These are phyloP conservation scores for Carex scoparia DNA, from an alignment of 176 grass and related monocot species.

Conservation along the genomic window DNA sequence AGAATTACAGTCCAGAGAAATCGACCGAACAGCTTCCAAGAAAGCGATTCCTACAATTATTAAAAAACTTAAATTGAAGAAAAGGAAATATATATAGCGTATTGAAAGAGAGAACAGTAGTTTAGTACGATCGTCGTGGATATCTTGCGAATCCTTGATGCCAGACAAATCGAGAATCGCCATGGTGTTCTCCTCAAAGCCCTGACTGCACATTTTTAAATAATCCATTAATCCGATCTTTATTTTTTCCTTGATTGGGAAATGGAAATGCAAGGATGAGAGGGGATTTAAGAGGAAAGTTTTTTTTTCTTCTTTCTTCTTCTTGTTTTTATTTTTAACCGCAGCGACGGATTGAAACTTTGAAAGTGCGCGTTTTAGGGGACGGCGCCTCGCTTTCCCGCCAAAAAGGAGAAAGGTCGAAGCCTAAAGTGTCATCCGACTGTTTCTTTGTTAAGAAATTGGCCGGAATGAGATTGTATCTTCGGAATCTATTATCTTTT, in stretches of 20 bases:
- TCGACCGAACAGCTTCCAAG: constrained; percentile 63
- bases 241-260: not conserved
- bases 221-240: not conserved
- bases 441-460: too few relatives aligned
- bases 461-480: too few relatives aligned
- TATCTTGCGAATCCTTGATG: constrained; percentile 70
- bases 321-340: not conserved
- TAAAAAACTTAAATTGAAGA: not conserved
- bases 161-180: constrained; percentile 75
- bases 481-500: too few relatives aligned
- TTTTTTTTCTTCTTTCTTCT: not conserved
- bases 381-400: constrained; percentile 9
- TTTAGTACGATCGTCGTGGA: constrained; percentile 72
- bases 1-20: constrained; percentile 37
- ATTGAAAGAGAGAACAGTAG: not conserved
- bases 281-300: not conserved
- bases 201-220: not conserved
- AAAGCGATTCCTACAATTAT: constrained; percentile 53
- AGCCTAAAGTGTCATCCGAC: too few relatives aligned
- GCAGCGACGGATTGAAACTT: not conserved
- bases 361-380: not conserved
- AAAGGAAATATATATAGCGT: not conserved
- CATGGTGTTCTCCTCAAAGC: constrained; percentile 85
- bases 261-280: not conserved
- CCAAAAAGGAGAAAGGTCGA: not conserved